Evolutionary conservation across 345 rosid species (phyloP).

Genomic region (Luvunga scandens): DNA sequence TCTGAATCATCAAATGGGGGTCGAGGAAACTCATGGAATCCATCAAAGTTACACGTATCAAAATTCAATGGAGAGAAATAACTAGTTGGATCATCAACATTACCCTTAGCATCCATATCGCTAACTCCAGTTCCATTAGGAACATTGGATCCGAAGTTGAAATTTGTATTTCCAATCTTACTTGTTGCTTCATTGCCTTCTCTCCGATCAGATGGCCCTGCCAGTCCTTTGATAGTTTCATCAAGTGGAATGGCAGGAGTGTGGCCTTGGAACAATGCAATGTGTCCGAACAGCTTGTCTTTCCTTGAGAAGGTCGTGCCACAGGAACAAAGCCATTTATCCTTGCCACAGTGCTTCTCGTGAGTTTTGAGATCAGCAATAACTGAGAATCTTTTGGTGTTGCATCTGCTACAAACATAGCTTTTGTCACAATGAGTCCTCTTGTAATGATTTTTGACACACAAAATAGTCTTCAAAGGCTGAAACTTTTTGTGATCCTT

Average conservation of each 20-base stretch:
- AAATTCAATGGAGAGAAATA: constrained; percentile 71
- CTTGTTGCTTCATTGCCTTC: constrained; percentile 36
- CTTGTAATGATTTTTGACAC: constrained; percentile 96
- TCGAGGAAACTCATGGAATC: constrained; percentile 81
- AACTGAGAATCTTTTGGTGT: constrained; percentile 91
- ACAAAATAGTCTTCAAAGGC: constrained; percentile 84
- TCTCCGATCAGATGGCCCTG: constrained; percentile 36
- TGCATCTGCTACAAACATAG: constrained; percentile 85
- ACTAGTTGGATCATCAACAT: constrained; percentile 47
- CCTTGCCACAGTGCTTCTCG: constrained; percentile 97
- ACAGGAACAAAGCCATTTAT: constrained; percentile 97
- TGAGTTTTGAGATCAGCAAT: constrained; percentile 96
- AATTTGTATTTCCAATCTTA: constrained; percentile 35
- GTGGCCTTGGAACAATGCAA: constrained; percentile 94
- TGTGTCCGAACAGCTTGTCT: constrained; percentile 97
- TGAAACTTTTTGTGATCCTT: constrained; percentile 97
- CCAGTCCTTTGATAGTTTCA: constrained; percentile 45
- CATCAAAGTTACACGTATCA: constrained; percentile 72
- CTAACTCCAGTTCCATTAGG: constrained; percentile 28
- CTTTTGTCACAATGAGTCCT: constrained; percentile 97
- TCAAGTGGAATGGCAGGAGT: constrained; percentile 89
- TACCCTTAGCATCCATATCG: constrained; percentile 49
- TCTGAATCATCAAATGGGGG: constrained; percentile 80
- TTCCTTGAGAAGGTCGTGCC: constrained; percentile 97
- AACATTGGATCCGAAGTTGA: constrained; percentile 34